These are phyloP conservation scores for Aspergillus fumigatiaffinis DNA, from an alignment of 2,329 filamentous ascomycete genomes.

Conservation along the genomic window DNA sequence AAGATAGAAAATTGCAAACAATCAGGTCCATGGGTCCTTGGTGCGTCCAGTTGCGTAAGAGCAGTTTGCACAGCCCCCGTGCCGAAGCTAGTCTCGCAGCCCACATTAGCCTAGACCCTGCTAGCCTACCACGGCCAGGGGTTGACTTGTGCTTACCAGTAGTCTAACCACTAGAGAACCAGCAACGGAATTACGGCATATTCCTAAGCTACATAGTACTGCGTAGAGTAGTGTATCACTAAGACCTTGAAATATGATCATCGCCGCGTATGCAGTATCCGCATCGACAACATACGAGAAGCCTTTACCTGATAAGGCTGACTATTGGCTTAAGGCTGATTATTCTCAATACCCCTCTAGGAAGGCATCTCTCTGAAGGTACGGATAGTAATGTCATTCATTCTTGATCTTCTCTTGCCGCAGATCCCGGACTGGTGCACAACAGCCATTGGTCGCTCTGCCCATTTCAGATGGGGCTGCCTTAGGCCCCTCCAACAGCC, in stretches of 20 bases:
- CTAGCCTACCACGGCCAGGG: not conserved
- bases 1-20: not conserved
- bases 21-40: not conserved
- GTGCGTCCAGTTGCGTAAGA: slow-evolving; percentile 20
- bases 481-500: slow-evolving; percentile 13
- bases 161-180: too few relatives aligned
- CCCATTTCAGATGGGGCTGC: slow-evolving; percentile 11
- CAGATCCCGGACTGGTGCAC: slow-evolving; percentile 11
- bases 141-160: not conserved
- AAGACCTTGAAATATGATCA: not conserved
- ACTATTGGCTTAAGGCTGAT: not conserved
- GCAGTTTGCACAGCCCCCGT: slow-evolving; percentile 25
- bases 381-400: slow-evolving; percentile 1
- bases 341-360: not conserved
- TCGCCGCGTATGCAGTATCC: not conserved
- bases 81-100: slow-evolving; percentile 20
- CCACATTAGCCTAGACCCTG: slow-evolving; percentile 12
- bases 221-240: not conserved
- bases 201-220: too few relatives aligned
- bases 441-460: slow-evolving; percentile 5
- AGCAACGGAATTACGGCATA: too few relatives aligned
- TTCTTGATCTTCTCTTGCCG: slow-evolving; percentile 15
- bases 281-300: not conserved
- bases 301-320: not conserved
- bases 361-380: not conserved